Evolutionary conservation across 257 asterid genomes (phyloP), one percentile per base, ranked within the genome.

Genomic region (Lavandula angustifolia): DNA sequence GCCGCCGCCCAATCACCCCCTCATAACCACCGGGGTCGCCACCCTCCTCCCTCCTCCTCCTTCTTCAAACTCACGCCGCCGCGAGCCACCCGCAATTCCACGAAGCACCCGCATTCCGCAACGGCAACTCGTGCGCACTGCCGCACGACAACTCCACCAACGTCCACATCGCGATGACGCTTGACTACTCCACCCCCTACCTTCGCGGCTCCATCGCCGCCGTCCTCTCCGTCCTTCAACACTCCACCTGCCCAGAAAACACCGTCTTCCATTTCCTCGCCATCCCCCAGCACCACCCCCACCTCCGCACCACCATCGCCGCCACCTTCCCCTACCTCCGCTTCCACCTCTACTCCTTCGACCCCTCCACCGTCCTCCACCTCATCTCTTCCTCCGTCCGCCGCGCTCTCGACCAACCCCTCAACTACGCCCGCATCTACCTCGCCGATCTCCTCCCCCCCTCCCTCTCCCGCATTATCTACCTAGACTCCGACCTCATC

Each of bases 161-260:
- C 35, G 85, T 90, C 62, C 98, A 91, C 83, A 78, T 91, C 52
- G 88, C 98, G 61, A 82, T 91, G 96, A 86, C 98, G 0, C 83
- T 91, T 0, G 98, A 91, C 70, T 84, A 82, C 80, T 75, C 97
- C 34, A 72, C 97, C 40, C 96, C 96, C 1, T 91, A 91, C 78
- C 98, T 91, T 76, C 94, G 96, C 7, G 98, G 96, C 59, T 85
- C 96, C 68, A 42, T 91, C 71, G 95, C 98, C 71, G 98, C 87
- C 32, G 84, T 91, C 52, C 85, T 91, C 64, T 91, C 98, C 67
- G 95, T 91, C 17, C 88, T 91, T 13, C 96, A 82, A 40, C 98
- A 91, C 80, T 80, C 98, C 59, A 75, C 81, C 60, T 91, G 98
- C 59, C 98, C 98, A 0, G 88, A 91, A 55, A 91, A 91, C 83